Evolutionary conservation across 805 yeast genomes (phyloP), one percentile per base, ranked within the genome.

Genomic region (Grigorovia humatica): DNA sequence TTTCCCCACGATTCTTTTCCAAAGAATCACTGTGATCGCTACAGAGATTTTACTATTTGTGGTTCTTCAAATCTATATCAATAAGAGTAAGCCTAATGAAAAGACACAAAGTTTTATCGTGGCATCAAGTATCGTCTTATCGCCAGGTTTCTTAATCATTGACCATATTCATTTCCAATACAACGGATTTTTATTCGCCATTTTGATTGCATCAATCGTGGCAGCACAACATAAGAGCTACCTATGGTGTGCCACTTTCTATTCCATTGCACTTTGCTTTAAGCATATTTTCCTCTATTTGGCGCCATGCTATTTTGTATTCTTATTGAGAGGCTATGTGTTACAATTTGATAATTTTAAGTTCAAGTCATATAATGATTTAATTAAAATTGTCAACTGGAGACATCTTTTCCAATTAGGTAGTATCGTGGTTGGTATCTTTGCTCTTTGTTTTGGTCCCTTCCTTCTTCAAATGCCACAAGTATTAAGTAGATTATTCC

Each of bases 121-220:
- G 43, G 91, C 95, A 0, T 79, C 89, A 17, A 83, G 96, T 35
- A 75, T 93, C 27, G 86, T 82, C 4, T 71, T 93, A 15, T 85
- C 95, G 0, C 99, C 99, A 0, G 97, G 96, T 0, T 73, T 95
- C 58, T 71, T 93, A 55, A 81, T 93, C 20, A 83, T 93, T 48
- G 99, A 93, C 66, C 97, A 91, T 66, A 87, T 93, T 38, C 99
- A 93, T 66, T 93, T 93, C 74, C 99, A 93, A 71, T 93, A 93
- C 68, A 93, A 93, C 67, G 96, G 96, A 3, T 84, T 90, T 78
- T 74, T 93, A 74, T 89, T 86, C 67, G 97, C 96, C 0, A 72
- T 93, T 38, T 69, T 93, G 49, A 76, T 91, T 32, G 75, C 83
- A 18, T 79, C 93, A 18, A 76, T 93, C 42, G 81, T 84, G 40